Evolutionary conservation across 306 rosid species (phyloP).

Genomic region (Dryas drummondii): DNA sequence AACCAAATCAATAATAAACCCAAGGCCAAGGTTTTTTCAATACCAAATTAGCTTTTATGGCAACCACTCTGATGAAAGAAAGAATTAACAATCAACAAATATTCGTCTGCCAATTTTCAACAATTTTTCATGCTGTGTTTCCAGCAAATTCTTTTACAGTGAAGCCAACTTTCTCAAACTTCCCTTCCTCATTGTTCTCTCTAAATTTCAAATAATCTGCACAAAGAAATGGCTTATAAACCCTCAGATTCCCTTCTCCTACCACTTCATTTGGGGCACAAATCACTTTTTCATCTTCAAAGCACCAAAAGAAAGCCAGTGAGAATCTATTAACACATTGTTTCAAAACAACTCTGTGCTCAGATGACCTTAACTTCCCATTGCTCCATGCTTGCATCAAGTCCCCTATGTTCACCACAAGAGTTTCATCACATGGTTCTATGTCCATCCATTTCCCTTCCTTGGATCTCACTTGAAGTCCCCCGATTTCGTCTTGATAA

Average conservation of each 20-base stretch:
- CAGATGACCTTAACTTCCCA: constrained; percentile 59
- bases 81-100: no score
- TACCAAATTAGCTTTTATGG: no score
- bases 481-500: constrained; percentile 67
- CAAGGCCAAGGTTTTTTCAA: no score
- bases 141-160: constrained; percentile 68
- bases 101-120: no score
- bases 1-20: no score
- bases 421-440: constrained; percentile 53
- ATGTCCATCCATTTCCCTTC: constrained; percentile 75
- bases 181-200: constrained; percentile 56
- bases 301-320: constrained; percentile 72
- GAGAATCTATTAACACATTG: constrained; percentile 53
- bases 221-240: constrained; percentile 56
- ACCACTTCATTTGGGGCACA: constrained; percentile 60
- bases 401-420: constrained; percentile 72
- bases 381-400: constrained; percentile 83
- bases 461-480: constrained; percentile 62
- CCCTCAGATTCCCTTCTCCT: constrained; percentile 49
- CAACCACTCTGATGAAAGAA: no score
- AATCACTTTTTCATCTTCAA: constrained; percentile 57
- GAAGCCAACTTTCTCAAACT: constrained; percentile 70
- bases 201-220: constrained; percentile 60
- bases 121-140: background rate
- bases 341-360: constrained; percentile 67